Conservation (phyloP, 306 rosid genomes). For the Casuarina cunninghamiana region DNA sequence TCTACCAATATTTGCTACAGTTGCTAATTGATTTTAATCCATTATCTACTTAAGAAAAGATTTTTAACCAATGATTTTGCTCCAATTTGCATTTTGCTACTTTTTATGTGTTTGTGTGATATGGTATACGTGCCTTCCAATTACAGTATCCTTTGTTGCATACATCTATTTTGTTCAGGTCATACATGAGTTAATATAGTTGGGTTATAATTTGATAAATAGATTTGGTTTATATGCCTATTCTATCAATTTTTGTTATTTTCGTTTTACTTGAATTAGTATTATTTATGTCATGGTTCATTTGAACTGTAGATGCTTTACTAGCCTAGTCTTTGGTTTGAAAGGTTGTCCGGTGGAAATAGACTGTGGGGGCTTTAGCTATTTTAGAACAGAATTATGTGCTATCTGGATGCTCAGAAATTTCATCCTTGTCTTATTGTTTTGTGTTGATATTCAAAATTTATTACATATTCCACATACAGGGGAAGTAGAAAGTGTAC, state of each 20-base stretch:
- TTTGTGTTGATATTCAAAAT: neutral
- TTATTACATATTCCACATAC: constrained; percentile 29
- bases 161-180: neutral
- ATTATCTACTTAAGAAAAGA: neutral
- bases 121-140: too few species aligned
- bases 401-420: neutral
- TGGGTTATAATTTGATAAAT: neutral
- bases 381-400: neutral
- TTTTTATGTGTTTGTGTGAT: too few species aligned
- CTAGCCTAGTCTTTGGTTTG: neutral
- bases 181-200: neutral
- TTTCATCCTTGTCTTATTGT: constrained; percentile 12
- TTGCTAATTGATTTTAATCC: neutral
- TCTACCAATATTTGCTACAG: neutral
- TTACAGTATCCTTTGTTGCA: neutral
- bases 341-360: neutral
- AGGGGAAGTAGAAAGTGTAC: constrained; percentile 94
- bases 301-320: neutral
- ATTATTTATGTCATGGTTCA: neutral
- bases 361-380: neutral
- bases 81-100: neutral
- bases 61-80: neutral
- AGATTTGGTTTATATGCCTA: too few species aligned
- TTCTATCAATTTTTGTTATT: too few species aligned
- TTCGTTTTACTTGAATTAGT: too few species aligned